Evolutionary conservation across 805 yeast genomes (phyloP).

Genomic region (Sungouiozyma intestinalis): DNA sequence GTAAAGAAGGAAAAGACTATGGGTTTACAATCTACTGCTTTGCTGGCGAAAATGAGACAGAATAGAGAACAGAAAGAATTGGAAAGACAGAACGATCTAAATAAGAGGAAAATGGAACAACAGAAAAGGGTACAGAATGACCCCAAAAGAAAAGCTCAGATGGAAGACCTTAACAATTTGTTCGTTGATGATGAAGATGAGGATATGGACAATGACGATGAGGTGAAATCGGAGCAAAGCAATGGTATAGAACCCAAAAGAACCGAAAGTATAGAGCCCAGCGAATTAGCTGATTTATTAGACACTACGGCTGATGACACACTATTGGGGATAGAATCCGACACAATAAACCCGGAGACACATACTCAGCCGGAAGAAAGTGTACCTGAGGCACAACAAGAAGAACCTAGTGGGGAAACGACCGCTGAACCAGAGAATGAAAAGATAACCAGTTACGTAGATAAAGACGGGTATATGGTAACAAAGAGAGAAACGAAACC

Average conservation of each 20-base stretch:
- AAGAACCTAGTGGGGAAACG: constrained; percentile 1
- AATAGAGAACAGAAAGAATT: constrained; percentile 24
- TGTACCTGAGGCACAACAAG: constrained; percentile 4
- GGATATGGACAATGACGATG: constrained; percentile 4
- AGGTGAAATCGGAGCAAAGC: background rate
- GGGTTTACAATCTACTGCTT: constrained; percentile 24
- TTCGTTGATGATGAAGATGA: constrained; percentile 23
- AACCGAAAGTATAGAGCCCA: constrained; percentile 1
- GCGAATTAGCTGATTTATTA: constrained; percentile 21
- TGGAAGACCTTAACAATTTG: constrained; percentile 20
- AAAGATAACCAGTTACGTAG: constrained; percentile 12
- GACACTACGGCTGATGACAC: constrained; percentile 28
- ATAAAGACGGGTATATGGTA: constrained; percentile 28
- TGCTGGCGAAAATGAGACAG: constrained; percentile 25
- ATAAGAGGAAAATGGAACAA: constrained; percentile 17
- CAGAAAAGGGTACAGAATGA: constrained; percentile 8
- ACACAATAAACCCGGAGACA: background rate
- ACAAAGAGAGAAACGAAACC: constrained; percentile 15
- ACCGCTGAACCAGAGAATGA: constrained; percentile 1
- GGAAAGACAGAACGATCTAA: constrained; percentile 20
- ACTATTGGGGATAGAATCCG: constrained; percentile 11
- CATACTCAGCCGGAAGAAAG: background rate
- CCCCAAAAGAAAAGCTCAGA: constrained; percentile 22
- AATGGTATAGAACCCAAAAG: background rate
- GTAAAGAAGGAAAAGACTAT: constrained; percentile 9